Evolutionary conservation across 2,329 filamentous ascomycete species (phyloP), one percentile per base, ranked within the genome.

Genomic region (Dothistroma septosporum): DNA sequence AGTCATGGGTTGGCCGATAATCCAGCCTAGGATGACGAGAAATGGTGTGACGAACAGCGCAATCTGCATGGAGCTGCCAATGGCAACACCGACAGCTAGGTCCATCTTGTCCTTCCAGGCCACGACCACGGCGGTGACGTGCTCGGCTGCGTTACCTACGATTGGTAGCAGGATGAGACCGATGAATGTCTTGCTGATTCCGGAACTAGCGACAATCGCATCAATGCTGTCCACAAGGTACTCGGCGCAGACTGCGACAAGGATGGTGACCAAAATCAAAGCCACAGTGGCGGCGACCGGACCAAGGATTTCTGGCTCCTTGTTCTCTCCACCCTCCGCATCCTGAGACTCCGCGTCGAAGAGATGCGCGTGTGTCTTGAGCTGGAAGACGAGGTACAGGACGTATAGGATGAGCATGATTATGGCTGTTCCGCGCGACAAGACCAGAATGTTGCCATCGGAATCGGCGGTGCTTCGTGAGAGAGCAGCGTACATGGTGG

Each of bases 31-130:
- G 47, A 84, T 79, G 59, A 84, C 82, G 55, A 84, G 73, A 73
- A 83, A 82, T 6, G 82, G 82, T 2, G 82, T 84, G 49, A 83
- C 82, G 65, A 85, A 82, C 24, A 85, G 77, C 4, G 82, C 81
- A 59, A 85, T 85, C 63, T 84, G 82, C 74, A 84, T 76, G 57
- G 76, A 80, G 69, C 76, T 79, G 60, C 82, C 82, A 55, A 83
- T 80, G 19, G 82, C 80, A 3, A 84, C 81, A 57, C 81, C 80
- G 64, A 84, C 80, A 28, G 81, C 81, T 16, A 84, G 74, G 62
- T 84, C 81, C 81, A 84, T 83, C 71, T 83, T 83, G 69, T 80
- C 78, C 72, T 83, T 85, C 72, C 78, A 79, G 1, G 82, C 81
- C 24, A 83, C 81, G 11, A 82, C 78, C 28, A 81, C 77, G 12